Conservation (phyloP, 2,329 filamentous ascomycete genomes). For the Botryotinia globosa region DNA sequence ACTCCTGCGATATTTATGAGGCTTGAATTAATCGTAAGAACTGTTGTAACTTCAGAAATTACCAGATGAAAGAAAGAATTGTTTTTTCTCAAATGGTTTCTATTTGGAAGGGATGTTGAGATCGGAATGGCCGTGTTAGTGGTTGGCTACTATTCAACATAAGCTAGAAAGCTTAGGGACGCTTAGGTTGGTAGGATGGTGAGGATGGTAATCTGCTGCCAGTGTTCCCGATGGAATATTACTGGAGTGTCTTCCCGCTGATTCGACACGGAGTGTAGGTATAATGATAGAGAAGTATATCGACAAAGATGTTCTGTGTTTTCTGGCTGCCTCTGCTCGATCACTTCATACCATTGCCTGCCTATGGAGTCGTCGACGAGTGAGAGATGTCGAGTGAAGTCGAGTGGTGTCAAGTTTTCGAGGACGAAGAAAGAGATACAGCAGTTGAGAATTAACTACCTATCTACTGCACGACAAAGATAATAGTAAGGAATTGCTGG, state of each 20-base stretch:
- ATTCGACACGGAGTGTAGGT: not conserved
- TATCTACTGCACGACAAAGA: slow-evolving; percentile 6
- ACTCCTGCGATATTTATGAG: not conserved
- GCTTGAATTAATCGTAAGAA: slow-evolving; percentile 5
- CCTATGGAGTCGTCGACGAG: not conserved
- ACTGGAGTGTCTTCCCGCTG: not conserved
- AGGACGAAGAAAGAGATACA: slow-evolving; percentile 3
- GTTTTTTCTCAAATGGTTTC: not conserved
- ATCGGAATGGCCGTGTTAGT: slow-evolving; percentile 19
- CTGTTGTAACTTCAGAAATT: not conserved
- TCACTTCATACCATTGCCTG: not conserved
- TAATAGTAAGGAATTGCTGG: slow-evolving; percentile 6
- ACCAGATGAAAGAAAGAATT: not conserved
- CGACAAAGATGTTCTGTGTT: not conserved
- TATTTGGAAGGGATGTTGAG: not conserved
- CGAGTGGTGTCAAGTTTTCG: slow-evolving; percentile 6
- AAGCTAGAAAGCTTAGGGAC: not conserved
- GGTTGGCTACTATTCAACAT: slow-evolving; percentile 5
- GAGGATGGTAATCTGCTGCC: slow-evolving; percentile 7
- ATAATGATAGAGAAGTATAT: not conserved
- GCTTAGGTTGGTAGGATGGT: slow-evolving; percentile 2
- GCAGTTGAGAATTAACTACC: not conserved
- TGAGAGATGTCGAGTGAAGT: not conserved
- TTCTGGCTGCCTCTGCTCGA: not conserved
- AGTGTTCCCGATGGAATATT: slow-evolving; percentile 6